phyloP scores from a whole-genome alignment of 2,329 filamentous ascomycete genomes.

The Setomelanomma holmii region DNA sequence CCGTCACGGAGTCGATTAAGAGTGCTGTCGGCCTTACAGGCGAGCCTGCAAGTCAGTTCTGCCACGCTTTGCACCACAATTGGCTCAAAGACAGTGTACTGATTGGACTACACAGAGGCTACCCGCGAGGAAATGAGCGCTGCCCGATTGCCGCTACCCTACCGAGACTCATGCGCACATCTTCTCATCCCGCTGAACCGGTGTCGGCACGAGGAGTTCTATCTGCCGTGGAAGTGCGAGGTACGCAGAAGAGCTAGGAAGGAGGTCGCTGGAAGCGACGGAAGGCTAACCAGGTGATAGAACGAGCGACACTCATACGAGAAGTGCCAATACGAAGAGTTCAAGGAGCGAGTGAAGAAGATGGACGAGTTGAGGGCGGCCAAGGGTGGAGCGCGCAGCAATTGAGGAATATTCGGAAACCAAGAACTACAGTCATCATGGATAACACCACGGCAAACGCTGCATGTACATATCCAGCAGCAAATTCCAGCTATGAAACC shows the following conservation, averaged over 20 bases:
- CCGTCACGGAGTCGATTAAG: slow-evolving; percentile 55
- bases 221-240: slow-evolving; percentile 97
- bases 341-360: slow-evolving; percentile 97
- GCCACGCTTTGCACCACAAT: slow-evolving; percentile 25
- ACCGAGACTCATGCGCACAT: slow-evolving; percentile 94
- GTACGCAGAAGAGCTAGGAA: slow-evolving; percentile 65
- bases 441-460: slow-evolving; percentile 13
- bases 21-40: slow-evolving; percentile 55
- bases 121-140: slow-evolving; percentile 93
- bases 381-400: slow-evolving; percentile 85
- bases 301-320: slow-evolving; percentile 97
- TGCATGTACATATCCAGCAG: slow-evolving; percentile 47
- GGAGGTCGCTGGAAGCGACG: too few relatives aligned
- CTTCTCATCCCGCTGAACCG: slow-evolving; percentile 95
- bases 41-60: slow-evolving; percentile 40
- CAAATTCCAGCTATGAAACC: too few relatives aligned
- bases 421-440: slow-evolving; percentile 1
- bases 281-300: slow-evolving; percentile 57
- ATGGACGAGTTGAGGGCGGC: slow-evolving; percentile 94
- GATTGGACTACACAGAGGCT: slow-evolving; percentile 63
- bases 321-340: slow-evolving; percentile 98
- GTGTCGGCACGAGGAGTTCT: slow-evolving; percentile 90
- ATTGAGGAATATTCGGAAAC: slow-evolving; percentile 57
- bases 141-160: slow-evolving; percentile 84
- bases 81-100: slow-evolving; percentile 35